Base-by-base conservation (phyloP, 768 basidiomycete genomes). In the Tricholoma terreum region DNA sequence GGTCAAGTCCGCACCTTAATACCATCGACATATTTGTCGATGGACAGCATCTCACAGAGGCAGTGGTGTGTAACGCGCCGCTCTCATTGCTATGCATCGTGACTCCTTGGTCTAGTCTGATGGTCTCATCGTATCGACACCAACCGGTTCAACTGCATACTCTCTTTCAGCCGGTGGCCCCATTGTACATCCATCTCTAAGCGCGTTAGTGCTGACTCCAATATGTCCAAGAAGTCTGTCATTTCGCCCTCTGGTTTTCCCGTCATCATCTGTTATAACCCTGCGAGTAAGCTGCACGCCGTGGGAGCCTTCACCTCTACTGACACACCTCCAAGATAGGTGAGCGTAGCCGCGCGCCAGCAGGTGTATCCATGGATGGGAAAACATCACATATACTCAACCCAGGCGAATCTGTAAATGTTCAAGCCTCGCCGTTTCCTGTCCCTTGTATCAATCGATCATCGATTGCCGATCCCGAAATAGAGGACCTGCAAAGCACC, bases 61-160 rank as follows among this genome's bases (percentile, higher is more conserved):
- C 93, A 45, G 92, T 97, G 57, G 94, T 94, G 73, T 55, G 92
- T 84, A 35, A 12, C 57, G 38, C 33, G 15, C 30, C 8, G 35
- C 42, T 54, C 57, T 52, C 50, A 36, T 54, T 8, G 31, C 24
- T 57, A 38, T 22, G 22, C n/a, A 11, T 17, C n/a, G 8, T 49
- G 27, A 49, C 12, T 15, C 5, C 9, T 49, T 31, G 22, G 4
- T 22, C 27, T 66, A 95, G 94, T 92, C 93, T 34, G 94, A 97
- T 64, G 94, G 95, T 35, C 76, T 97, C 58, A 94, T 97, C 55
- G 85, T 98, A 54, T 94, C 94, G 6, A 98, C 95, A 1, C 95
- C 95, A 19, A 98, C 95, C 2, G 95, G 95, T 6, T 97, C 94
- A 19, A 97, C 95, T 3, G 95, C 95, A 14, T 97, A 98, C 72